A percentile compares a stretch with the other conserved stretches of the same genome.
phyloP scores from a whole-genome alignment of 352 stramenopile genomes.

The Globisporangium sylvaticum region DNA sequence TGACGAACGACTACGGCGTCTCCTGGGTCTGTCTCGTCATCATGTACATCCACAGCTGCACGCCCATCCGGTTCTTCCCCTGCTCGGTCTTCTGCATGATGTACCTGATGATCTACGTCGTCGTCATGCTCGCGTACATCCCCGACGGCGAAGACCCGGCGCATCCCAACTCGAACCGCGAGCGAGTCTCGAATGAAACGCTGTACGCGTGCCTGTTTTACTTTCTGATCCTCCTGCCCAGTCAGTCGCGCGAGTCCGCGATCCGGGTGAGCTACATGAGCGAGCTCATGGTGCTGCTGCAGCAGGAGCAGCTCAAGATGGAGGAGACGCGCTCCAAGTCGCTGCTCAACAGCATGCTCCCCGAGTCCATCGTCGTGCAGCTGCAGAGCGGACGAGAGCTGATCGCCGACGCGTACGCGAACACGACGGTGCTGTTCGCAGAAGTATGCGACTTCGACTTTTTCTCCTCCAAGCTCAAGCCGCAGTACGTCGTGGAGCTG shows the following conservation, averaged over 20 bases:
- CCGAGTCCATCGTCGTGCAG: conserved; percentile 68
- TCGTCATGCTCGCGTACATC: conserved; percentile 69
- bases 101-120: conserved; percentile 66
- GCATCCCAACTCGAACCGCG: conserved; percentile 27
- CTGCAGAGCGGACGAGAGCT: conserved; percentile 73
- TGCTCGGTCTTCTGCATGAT: conserved; percentile 62
- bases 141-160: conserved; percentile 25
- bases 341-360: conserved; percentile 82
- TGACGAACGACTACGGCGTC: conserved; percentile 77
- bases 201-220: conserved; percentile 83
- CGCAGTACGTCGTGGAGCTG: conserved; percentile 83
- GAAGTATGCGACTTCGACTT: conserved; percentile 85
- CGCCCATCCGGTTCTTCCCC: conserved; percentile 77
- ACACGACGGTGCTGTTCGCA: conserved; percentile 74
- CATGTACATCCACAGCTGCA: conserved; percentile 85
- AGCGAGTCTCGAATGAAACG: conserved; percentile 60
- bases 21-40: conserved; percentile 81
- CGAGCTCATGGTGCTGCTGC: conserved; percentile 76
- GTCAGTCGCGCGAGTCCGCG: conserved; percentile 74
- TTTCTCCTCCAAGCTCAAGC: conserved; percentile 74
- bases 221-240: conserved; percentile 72
- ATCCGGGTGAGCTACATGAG: conserved; percentile 86
- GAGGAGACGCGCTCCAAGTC: conserved; percentile 75
- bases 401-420: conserved; percentile 79
- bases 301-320: conserved; percentile 78